Evolutionary conservation across 208 protist genomes (phyloP).

Genomic region (Acanthamoeba healyi): DNA sequence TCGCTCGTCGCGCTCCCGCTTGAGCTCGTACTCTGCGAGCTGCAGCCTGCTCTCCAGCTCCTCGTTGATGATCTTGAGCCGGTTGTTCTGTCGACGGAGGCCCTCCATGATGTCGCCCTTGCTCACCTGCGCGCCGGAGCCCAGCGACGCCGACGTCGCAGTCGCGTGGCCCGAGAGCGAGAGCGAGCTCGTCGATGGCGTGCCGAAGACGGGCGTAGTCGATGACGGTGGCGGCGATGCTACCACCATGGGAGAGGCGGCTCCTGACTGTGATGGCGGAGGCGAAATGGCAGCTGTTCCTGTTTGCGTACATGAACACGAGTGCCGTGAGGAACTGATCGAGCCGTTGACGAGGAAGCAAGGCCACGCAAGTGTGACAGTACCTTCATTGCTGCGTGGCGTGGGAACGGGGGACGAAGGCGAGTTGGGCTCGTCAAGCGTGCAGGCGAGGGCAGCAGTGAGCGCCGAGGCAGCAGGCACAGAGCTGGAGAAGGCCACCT

Average conservation of each 20-base stretch:
- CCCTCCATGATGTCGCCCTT: neutral
- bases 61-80: conserved; percentile 30
- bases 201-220: neutral
- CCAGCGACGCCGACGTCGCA: neutral
- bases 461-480: neutral
- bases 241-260: neutral
- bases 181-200: neutral
- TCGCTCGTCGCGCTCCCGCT: neutral
- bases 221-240: neutral
- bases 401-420: neutral
- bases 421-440: neutral
- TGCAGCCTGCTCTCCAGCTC: neutral
- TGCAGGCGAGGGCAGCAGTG: neutral
- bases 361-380: too few species aligned
- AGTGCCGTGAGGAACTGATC: too few species aligned
- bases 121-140: neutral
- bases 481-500: neutral
- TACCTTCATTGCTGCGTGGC: neutral
- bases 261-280: neutral
- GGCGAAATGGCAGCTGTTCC: neutral
- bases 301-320: too few species aligned
- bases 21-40: neutral
- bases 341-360: neutral
- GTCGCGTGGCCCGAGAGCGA: neutral
- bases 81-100: conserved; percentile 8